Evolutionary conservation across 495 filamentous ascomycete species (phyloP), one percentile per base, ranked within the genome.

Genomic region (Amniculicola lignicola): DNA sequence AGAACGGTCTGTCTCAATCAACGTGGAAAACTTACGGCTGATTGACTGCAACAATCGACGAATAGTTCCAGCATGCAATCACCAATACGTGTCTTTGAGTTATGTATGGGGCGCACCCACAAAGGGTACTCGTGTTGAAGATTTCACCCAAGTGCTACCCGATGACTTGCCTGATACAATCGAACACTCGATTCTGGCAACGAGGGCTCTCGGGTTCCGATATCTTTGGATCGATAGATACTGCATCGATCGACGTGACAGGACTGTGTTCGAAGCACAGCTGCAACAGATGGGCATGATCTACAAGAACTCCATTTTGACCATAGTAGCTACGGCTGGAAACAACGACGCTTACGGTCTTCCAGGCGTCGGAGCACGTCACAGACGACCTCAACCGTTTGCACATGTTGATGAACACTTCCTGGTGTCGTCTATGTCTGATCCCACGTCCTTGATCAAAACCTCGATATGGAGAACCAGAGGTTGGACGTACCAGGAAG

Each of bases 181-280:
- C 12, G 9, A 38, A 21, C 54, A 62, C 23, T 42, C 53, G 12
- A 58, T 62, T 29, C 2, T 14, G 7, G 35, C 52, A 3, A 57
- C 48, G 3, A 21, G 16, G n/a, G 11, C 19, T 3, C 37, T 62
- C 9, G 59, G 59, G 6, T 43, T 47, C 16, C 15, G 37, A n/a
- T 62, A 54, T 33, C 29, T 62, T 3, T 62, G 59, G 59, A 33
- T 62, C 22, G 59, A 62, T 29, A n/a, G 22, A n/a, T 38, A 55
- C n/a, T 62, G 59, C 31, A 57, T 62, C 22, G 33, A 55, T n/a
- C 59, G 54, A 27, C 37, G 54, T 25, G 16, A 35, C 16, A 14
- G 31, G 1, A 22, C 38, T 14, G 41, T 36, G 22, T 16, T 47
- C 4, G 7, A 14, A 7, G 6, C 21, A 18, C 48, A 47, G 18